Percentiles rank a stretch among this genome's conserved stretches.
Conservation (phyloP, 1,284 basidiomycete genomes). For the Austroboletus novae-zelandiae region DNA sequence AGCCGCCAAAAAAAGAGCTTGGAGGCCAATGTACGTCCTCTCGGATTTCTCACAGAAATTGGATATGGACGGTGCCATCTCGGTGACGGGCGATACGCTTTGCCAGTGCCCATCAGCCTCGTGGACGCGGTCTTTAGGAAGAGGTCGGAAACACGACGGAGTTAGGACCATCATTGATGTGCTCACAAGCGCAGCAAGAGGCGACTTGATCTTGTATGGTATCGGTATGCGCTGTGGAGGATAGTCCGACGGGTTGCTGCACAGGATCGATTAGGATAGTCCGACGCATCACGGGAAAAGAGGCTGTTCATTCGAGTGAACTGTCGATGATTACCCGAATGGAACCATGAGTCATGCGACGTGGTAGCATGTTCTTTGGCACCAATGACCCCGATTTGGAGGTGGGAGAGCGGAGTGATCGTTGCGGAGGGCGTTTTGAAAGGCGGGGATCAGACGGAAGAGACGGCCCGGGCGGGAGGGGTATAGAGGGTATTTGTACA, state of each 20-base stretch:
- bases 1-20: no score
- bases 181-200: slow-evolving; percentile 72
- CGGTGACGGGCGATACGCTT: background rate
- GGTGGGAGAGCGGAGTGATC: no score
- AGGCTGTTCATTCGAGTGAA: slow-evolving; percentile 75
- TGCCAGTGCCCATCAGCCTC: background rate
- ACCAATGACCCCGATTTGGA: no score
- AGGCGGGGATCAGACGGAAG: no score
- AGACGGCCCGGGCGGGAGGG: no score
- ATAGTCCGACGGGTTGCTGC: background rate
- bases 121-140: slow-evolving; percentile 46
- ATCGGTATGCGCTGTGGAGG: no score
- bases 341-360: no score
- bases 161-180: slow-evolving; percentile 91
- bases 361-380: no score
- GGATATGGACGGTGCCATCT: background rate
- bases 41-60: slow-evolving; percentile 9
- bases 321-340: slow-evolving; percentile 51
- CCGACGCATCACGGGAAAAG: slow-evolving; percentile 66
- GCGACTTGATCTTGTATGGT: background rate
- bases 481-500: slow-evolving; percentile 22
- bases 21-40: slow-evolving; percentile 29
- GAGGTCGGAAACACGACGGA: slow-evolving; percentile 82
- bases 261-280: background rate
- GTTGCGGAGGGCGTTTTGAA: background rate